Conservation (phyloP, 352 stramenopile species). For the Globisporangium emineosum region DNA sequence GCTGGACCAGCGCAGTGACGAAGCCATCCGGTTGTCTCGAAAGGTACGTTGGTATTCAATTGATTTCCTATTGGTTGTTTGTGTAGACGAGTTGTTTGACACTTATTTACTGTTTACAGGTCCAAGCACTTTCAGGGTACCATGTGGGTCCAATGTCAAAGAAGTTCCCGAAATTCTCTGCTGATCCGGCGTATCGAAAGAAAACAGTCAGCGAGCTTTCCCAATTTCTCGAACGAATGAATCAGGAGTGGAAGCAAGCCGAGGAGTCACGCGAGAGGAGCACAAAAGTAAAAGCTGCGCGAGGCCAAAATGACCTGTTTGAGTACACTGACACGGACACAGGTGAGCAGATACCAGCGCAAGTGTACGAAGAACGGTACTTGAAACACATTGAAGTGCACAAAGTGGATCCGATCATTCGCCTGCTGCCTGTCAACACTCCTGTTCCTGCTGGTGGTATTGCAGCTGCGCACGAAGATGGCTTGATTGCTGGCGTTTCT, state of each 20-base stretch:
- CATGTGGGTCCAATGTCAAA: conserved; percentile 37
- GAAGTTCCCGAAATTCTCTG: conserved; percentile 30
- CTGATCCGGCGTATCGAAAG: conserved; percentile 43
- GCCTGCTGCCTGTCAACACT: conserved; percentile 2
- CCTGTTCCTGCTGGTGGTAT: neutral
- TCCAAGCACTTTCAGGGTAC: conserved; percentile 43
- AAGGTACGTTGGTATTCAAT: conserved; percentile 13
- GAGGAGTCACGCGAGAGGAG: conserved; percentile 37
- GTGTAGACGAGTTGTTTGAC: too few relatives aligned
- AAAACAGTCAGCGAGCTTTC: conserved; percentile 33
- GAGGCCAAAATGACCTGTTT: conserved; percentile 36
- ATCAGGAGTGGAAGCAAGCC: conserved; percentile 39
- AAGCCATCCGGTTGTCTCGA: conserved; percentile 38
- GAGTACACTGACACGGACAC: conserved; percentile 54
- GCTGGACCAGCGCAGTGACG: conserved; percentile 35
- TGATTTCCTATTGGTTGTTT: too few relatives aligned
- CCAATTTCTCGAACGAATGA: conserved; percentile 45
- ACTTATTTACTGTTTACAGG: too few relatives aligned
- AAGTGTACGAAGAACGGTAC: conserved; percentile 50
- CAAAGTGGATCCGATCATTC: conserved; percentile 36
- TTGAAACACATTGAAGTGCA: conserved; percentile 33
- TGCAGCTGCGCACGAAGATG: neutral
- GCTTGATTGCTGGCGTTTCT: neutral
- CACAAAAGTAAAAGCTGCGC: conserved; percentile 30
- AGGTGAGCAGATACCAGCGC: conserved; percentile 25